phyloP scores from a whole-genome alignment of 176 grass and related monocot genomes.

The Carex littledalei region DNA sequence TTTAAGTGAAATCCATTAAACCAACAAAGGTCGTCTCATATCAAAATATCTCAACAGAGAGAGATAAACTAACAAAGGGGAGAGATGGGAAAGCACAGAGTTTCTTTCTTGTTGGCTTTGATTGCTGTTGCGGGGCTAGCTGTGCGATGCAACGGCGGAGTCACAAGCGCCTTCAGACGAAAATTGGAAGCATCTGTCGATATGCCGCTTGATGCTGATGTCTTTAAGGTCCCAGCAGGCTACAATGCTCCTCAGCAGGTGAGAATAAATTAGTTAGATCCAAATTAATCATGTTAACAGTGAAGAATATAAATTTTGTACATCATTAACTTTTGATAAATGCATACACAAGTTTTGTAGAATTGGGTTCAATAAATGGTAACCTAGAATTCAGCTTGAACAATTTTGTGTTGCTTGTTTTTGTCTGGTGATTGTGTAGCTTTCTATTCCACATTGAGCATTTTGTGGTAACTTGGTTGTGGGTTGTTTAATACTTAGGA shows the following conservation, averaged over 20 bases:
- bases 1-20: neutral
- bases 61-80: neutral
- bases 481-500: neutral
- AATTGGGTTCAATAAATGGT: neutral
- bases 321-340: neutral
- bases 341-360: neutral
- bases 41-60: neutral
- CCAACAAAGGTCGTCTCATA: neutral
- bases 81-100: neutral
- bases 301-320: neutral
- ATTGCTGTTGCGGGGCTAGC: neutral
- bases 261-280: neutral
- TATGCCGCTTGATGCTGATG: constrained; percentile 72
- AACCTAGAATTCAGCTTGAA: too few relatives aligned
- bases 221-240: constrained; percentile 51
- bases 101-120: neutral
- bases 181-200: constrained; percentile 39
- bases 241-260: constrained; percentile 81
- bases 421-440: neutral
- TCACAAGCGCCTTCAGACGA: constrained; percentile 59
- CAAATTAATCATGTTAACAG: neutral
- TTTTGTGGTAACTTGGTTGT: neutral
- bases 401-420: neutral
- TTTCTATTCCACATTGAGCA: neutral
- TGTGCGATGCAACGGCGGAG: constrained; percentile 15